Conservation (phyloP, 352 stramenopile genomes). For the Pythium sukuiense region DNA sequence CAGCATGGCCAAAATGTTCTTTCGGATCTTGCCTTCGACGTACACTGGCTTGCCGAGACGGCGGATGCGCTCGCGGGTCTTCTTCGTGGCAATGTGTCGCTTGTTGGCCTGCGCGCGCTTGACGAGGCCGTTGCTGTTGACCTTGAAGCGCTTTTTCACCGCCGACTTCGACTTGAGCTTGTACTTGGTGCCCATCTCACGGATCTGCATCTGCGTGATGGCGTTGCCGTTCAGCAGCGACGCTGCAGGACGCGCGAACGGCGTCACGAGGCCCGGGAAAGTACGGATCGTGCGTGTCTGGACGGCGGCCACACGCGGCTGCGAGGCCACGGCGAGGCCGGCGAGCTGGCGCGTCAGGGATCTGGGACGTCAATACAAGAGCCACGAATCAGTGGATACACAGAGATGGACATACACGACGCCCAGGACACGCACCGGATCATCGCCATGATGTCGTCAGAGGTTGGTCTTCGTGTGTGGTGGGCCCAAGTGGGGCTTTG, state of each 20-base stretch:
- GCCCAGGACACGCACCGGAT: conserved; percentile 17
- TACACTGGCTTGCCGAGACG: conserved; percentile 73
- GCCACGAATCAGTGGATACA: background rate
- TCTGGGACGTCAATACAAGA: conserved; percentile 26
- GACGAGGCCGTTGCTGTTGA: conserved; percentile 78
- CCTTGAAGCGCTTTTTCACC: conserved; percentile 85
- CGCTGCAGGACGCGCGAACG: conserved; percentile 25
- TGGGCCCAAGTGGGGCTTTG: conserved; percentile 1
- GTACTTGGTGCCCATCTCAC: conserved; percentile 57
- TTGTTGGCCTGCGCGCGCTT: conserved; percentile 82
- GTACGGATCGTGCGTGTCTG: conserved; percentile 13
- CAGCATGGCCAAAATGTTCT: conserved; percentile 82
- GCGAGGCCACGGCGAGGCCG: conserved; percentile 39
- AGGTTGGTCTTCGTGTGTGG: conserved; percentile 24
- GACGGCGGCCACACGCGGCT: conserved; percentile 30
- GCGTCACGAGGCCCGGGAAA: conserved; percentile 15
- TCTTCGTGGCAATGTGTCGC: conserved; percentile 85
- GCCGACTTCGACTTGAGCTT: conserved; percentile 83
- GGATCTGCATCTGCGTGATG: conserved; percentile 54
- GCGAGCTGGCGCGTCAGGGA: conserved; percentile 60
- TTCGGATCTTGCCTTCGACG: conserved; percentile 72
- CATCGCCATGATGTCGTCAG: conserved; percentile 34
- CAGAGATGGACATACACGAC: background rate
- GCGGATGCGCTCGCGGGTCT: conserved; percentile 77
- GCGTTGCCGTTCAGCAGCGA: conserved; percentile 31